Conservation (phyloP, 2,329 filamentous ascomycete genomes). For the Pseudogymnoascus sp. region DNA sequence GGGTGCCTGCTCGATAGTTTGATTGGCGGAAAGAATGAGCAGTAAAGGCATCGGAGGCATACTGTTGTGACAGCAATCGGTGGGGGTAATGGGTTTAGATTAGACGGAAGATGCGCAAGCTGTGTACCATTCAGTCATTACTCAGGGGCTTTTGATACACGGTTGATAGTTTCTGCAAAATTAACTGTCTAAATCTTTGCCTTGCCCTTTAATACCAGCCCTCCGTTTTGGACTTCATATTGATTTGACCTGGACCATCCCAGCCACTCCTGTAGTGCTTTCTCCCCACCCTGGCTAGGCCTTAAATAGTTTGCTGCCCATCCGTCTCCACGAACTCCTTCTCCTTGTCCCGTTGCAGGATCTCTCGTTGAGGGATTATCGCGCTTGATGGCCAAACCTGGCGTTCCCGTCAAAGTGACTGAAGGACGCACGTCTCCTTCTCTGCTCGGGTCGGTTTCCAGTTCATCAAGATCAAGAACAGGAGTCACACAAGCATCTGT, state of each 20-base stretch:
- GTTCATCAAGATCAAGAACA: slow-evolving; percentile 65
- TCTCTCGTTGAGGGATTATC: slow-evolving; percentile 31
- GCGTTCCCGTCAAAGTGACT: slow-evolving; percentile 61
- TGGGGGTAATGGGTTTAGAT: background rate
- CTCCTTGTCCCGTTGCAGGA: slow-evolving; percentile 45
- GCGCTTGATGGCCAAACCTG: slow-evolving; percentile 53
- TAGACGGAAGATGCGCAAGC: background rate
- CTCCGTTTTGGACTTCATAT: slow-evolving; percentile 57
- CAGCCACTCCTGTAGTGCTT: slow-evolving; percentile 60
- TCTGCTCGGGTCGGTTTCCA: slow-evolving; percentile 43
- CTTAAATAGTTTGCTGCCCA: slow-evolving; percentile 53
- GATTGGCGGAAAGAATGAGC: background rate
- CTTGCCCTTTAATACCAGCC: slow-evolving; percentile 41
- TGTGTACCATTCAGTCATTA: background rate
- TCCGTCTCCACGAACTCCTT: slow-evolving; percentile 55
- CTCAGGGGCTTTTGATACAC: background rate
- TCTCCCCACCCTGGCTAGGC: slow-evolving; percentile 65
- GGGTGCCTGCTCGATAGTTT: background rate
- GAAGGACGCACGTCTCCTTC: slow-evolving; percentile 63
- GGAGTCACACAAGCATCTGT: slow-evolving; percentile 92
- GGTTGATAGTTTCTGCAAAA: background rate
- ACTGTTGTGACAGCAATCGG: background rate
- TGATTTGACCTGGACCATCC: slow-evolving; percentile 67
- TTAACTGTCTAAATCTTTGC: slow-evolving; percentile 34
- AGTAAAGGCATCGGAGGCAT: background rate